Base-by-base conservation (phyloP, 108 stramenopile species). In the Cylindrotheca closterium region DNA sequence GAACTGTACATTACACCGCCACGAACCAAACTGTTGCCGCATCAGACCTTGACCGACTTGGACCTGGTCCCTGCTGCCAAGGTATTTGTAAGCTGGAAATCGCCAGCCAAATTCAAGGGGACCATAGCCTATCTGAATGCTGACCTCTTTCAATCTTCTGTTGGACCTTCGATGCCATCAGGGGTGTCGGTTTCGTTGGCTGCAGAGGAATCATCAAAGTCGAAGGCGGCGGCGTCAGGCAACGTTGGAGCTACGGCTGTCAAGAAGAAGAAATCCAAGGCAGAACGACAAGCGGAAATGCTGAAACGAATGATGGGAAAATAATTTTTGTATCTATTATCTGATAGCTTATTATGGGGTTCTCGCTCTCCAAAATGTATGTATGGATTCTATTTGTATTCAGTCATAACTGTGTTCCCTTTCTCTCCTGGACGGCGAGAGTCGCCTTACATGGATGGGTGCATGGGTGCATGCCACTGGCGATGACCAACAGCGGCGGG, bases 1-100 rank as follows among this genome's bases (percentile, higher is more conserved):
- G 92, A 93, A 57, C 71, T 93, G 60, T 93, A 88, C 58, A 74
- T 86, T 18, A 82, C 88, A 17, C 92, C 92, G 29, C 92, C 92
- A 3, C 70, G 92, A 32, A 80, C 81, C 19, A 28, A 79, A 24
- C 46, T 90, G 32, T 55, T 52, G 25, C 56, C 65, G n/a, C 32
- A 48, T 17, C 75, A 82, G 51, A 81, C 84, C 10, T 58, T 93
- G 52, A 55, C 74, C 5, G 77, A 74, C 8, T 81, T 89, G 67
- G 83, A 74, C 19, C 45, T 93, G 26, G 87, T 93, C 1, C 92
- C 92, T 1, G 92, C 92, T 12, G 88, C 88, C 32, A 89, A 86
- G 54, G 67, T 93, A 24, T 83, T 80, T 74, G 84, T 86, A 1
- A 82, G 78, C 50, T 92, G 87, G 90, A 88, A 83, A 54, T 47